Percentiles rank a stretch among this genome's conserved stretches.
These are phyloP conservation scores for Penicillium taxi DNA, from an alignment of 495 filamentous ascomycete species.

Conservation along the genomic window DNA sequence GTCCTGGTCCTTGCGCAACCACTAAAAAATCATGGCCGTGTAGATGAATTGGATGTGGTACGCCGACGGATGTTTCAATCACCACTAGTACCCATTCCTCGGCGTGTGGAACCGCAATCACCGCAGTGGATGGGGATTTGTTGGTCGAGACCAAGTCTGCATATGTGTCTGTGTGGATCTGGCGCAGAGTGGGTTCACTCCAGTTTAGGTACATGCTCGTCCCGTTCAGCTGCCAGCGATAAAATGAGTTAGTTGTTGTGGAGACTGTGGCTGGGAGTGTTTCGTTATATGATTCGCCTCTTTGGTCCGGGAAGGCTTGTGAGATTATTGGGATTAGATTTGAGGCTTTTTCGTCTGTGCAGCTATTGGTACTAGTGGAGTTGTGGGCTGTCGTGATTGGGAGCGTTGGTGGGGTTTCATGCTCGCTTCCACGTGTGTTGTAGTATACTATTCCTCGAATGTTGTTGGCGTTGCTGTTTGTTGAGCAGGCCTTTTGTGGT, in stretches of 20 bases:
- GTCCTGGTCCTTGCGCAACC: constrained; percentile 8
- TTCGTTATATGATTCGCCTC: constrained; percentile 2
- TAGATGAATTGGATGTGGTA: constrained; percentile 15
- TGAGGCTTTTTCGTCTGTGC: constrained; percentile 2
- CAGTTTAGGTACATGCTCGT: constrained; percentile 10
- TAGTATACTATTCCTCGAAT: constrained; percentile 52
- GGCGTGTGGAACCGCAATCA: constrained; percentile 31
- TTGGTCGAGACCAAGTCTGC: neutral
- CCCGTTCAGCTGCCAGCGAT: constrained; percentile 10
- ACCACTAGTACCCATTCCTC: constrained; percentile 50
- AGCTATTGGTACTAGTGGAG: constrained; percentile 1
- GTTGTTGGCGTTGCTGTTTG: constrained; percentile 33
- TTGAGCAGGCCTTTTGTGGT: constrained; percentile 39
- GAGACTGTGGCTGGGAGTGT: constrained; percentile 2
- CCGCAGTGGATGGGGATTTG: neutral
- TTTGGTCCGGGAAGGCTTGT: neutral
- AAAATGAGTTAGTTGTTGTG: constrained; percentile 1
- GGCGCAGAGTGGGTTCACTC: constrained; percentile 9
- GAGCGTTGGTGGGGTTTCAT: neutral
- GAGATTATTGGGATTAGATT: constrained; percentile 4
- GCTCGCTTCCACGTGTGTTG: constrained; percentile 41
- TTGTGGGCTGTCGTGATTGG: constrained; percentile 1
- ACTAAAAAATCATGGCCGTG: constrained; percentile 18
- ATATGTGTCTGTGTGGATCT: neutral
- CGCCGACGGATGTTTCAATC: constrained; percentile 19